phyloP scores from a whole-genome alignment of 2,329 filamentous ascomycete species.

The Ophiostoma perfectum region DNA sequence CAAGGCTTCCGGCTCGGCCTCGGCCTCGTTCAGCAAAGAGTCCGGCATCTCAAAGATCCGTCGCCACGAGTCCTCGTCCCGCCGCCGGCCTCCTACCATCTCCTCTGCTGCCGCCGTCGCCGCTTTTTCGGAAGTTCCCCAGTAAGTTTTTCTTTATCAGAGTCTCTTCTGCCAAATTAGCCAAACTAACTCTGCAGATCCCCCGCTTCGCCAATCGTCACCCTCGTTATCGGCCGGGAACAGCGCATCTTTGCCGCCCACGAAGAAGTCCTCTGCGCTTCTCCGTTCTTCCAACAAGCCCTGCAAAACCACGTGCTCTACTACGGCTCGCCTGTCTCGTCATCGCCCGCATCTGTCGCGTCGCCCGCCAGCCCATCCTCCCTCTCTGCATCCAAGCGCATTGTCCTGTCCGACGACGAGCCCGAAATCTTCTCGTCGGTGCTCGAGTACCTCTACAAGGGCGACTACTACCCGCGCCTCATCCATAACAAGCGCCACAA shows the following conservation, averaged over 20 bases:
- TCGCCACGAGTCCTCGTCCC: conserved; percentile 43
- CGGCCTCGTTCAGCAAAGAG: conserved; percentile 50
- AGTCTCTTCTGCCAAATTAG: conserved; percentile 29
- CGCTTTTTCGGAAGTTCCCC: conserved; percentile 29
- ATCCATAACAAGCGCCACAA: conserved; percentile 75
- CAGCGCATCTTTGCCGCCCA: conserved; percentile 88
- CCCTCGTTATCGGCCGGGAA: conserved; percentile 71
- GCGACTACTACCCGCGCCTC: conserved; percentile 82
- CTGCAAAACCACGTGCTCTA: conserved; percentile 57
- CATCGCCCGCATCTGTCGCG: conserved; percentile 11
- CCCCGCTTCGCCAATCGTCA: conserved; percentile 62
- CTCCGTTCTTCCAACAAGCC: conserved; percentile 69
- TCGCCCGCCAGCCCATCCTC: conserved; percentile 29
- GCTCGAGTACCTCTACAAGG: conserved; percentile 89
- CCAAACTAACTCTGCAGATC: neutral
- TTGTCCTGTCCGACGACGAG: conserved; percentile 77
- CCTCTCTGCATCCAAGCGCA: conserved; percentile 49
- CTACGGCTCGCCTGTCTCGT: conserved; percentile 19
- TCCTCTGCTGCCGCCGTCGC: conserved; percentile 38
- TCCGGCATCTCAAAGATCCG: conserved; percentile 48
- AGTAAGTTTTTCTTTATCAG: conserved; percentile 34
- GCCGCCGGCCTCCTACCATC: conserved; percentile 46
- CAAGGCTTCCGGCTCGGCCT: conserved; percentile 39
- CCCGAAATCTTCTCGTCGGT: conserved; percentile 87
- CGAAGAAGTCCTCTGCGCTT: conserved; percentile 73